Evolutionary conservation across 2,329 filamentous ascomycete genomes (phyloP), one percentile per base, ranked within the genome.

Genomic region (Metarhizium brunneum): DNA sequence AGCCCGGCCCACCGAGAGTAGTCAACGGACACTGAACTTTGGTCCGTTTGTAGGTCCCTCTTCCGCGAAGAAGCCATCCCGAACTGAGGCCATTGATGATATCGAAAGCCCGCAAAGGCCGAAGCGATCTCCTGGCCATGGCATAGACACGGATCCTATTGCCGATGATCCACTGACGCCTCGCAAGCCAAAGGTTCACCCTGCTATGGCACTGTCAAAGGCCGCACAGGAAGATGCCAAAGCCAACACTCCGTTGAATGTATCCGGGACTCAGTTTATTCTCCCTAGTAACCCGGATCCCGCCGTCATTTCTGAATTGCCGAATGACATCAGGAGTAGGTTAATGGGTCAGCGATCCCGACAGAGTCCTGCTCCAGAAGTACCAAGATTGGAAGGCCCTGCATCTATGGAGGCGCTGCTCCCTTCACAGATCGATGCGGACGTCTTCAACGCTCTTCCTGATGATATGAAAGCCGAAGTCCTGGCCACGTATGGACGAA

Each of bases 221-320:
- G 75, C 78, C 2, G 76, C 73, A 56, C 72, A 77, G 43, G 63
- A 66, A 55, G 71, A 88, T 67, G 57, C 73, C 60, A 74, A 82
- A 70, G 74, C 87, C 25, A 86, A 80, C 59, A 82, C 80, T 6
- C 85, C 85, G 1, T 73, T 96, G 25, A 95, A 96, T 64, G 81
- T 90, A 3, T 77, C 84, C 3, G 90, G 92, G 2, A 96, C 92
- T 0, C 94, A 99, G 64, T 99, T 99, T 64, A 83, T 97, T 50
- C 77, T 99, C 62, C 94, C 94, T 0, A 82, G 82, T 1, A 89
- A 96, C 61, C 81, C 88, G 2, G 94, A 99, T 66, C 85, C 87
- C 0, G 76, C 79, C n/a, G 86, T 96, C 0, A 71, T 97, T 3
- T 87, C 87, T 1, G 91, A 95, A 64, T 77, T 99, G 3, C 92